Conservation (phyloP, 768 basidiomycete species). For the Leccinellum rugosiceps region DNA sequence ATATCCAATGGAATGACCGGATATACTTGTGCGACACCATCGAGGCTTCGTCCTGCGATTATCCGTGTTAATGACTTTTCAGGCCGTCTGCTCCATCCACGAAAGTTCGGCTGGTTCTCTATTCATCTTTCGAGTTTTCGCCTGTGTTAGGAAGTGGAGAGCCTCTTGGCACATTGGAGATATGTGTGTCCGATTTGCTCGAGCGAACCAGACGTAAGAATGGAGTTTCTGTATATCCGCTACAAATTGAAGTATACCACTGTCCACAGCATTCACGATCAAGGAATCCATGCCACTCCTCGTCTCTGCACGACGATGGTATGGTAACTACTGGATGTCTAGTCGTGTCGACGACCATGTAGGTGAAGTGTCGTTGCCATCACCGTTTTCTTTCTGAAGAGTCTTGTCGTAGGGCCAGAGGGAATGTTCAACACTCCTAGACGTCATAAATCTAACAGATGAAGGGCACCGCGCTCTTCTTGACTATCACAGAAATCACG, state of each 20-base stretch:
- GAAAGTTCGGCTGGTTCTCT: not conserved
- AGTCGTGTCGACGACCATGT: not conserved
- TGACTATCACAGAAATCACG: not conserved
- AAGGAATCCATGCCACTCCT: not conserved
- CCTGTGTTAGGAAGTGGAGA: slow-evolving; percentile 2
- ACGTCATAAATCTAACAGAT: not conserved
- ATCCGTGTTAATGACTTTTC: not conserved
- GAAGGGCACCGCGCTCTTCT: slow-evolving; percentile 3
- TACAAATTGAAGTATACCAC: not conserved
- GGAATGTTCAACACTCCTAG: not conserved
- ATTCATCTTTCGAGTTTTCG: slow-evolving; percentile 2
- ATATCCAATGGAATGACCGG: not conserved
- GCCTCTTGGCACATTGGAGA: not conserved
- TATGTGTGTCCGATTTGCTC: not conserved
- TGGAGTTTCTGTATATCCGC: not conserved
- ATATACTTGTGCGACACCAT: not conserved
- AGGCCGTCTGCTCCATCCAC: not conserved
- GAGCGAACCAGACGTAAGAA: not conserved
- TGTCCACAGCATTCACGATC: not conserved
- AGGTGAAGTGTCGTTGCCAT: not conserved
- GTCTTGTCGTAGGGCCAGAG: not conserved
- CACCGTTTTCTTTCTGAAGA: not conserved
- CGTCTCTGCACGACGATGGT: not conserved
- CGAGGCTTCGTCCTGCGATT: not conserved
- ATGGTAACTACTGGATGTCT: not conserved